These are phyloP conservation scores for Boeremia exigua DNA, from an alignment of 2,329 filamentous ascomycete genomes.

Conservation along the genomic window DNA sequence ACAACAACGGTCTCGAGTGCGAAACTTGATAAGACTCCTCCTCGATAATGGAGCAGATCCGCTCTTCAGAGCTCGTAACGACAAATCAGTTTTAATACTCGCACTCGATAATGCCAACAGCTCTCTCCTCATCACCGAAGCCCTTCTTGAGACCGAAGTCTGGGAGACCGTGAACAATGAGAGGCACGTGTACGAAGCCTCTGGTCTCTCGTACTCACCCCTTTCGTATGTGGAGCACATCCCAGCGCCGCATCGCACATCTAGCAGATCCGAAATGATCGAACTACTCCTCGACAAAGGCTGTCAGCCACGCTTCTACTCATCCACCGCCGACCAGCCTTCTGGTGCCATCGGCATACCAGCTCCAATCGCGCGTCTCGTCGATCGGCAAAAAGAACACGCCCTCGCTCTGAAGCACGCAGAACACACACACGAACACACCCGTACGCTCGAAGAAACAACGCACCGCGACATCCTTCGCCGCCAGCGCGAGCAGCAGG, in stretches of 20 bases:
- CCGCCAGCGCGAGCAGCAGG: conserved; percentile 35
- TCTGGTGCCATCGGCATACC: conserved; percentile 46
- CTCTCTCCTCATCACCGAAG: conserved; percentile 61
- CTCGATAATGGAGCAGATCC: conserved; percentile 65
- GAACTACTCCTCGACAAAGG: conserved; percentile 44
- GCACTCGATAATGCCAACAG: conserved; percentile 64
- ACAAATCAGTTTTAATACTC: conserved; percentile 65
- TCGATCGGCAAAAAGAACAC: conserved; percentile 42
- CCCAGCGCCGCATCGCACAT: conserved; percentile 26
- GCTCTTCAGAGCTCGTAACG: conserved; percentile 58
- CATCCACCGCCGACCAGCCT: conserved; percentile 45
- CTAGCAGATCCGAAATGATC: conserved; percentile 28
- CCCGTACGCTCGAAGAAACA: conserved; percentile 37
- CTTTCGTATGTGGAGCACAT: conserved; percentile 64
- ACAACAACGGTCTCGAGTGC: conserved; percentile 33
- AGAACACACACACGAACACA: conserved; percentile 36
- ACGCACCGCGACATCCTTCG: conserved; percentile 37
- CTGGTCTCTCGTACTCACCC: conserved; percentile 66
- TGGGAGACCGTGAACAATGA: conserved; percentile 70
- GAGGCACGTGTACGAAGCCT: conserved; percentile 56
- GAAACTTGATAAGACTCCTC: conserved; percentile 61
- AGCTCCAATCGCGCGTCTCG: conserved; percentile 33
- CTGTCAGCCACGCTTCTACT: conserved; percentile 42
- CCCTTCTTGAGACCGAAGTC: conserved; percentile 67
- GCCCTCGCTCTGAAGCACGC: conserved; percentile 35